Conservation (phyloP, 257 asterid genomes). For the Ilex aquifolium region DNA sequence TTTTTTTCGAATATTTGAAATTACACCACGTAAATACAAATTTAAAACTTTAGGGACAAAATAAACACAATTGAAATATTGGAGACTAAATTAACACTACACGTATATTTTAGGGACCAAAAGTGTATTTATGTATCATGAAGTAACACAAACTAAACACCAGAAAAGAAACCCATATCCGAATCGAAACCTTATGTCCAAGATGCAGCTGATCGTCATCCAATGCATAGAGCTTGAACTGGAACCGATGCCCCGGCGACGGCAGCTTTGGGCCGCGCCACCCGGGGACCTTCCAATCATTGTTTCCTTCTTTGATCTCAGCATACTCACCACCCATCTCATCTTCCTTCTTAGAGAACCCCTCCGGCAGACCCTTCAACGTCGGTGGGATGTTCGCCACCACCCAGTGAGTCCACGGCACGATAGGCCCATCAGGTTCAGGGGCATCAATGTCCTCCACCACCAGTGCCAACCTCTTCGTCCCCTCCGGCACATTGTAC, state of each 20-base stretch:
- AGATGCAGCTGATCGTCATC: conserved; percentile 41
- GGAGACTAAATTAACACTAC: background rate
- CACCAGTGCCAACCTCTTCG: conserved; percentile 51
- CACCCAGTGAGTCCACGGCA: conserved; percentile 74
- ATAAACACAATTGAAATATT: background rate
- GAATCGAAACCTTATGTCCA: conserved; percentile 58
- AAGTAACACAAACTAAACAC: background rate
- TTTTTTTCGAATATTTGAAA: no score
- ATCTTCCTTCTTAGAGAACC: conserved; percentile 55
- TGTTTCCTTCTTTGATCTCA: conserved; percentile 54
- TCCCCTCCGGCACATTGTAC: conserved; percentile 71
- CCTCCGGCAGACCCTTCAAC: conserved; percentile 80
- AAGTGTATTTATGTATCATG: background rate
- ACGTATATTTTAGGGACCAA: no score
- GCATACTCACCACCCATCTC: conserved; percentile 45
- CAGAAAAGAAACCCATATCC: background rate
- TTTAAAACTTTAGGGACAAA: background rate
- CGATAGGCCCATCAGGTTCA: conserved; percentile 52
- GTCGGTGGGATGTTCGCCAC: conserved; percentile 63
- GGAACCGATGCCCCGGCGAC: conserved; percentile 56
- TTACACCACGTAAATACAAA: no score
- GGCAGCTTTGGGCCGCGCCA: conserved; percentile 73
- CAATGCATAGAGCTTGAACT: conserved; percentile 71
- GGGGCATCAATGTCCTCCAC: conserved; percentile 81
- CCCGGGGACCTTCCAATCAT: conserved; percentile 57